These are phyloP conservation scores for Atkinsonella hypoxylon DNA, from an alignment of 2,329 filamentous ascomycete species.

Conservation along the genomic window DNA sequence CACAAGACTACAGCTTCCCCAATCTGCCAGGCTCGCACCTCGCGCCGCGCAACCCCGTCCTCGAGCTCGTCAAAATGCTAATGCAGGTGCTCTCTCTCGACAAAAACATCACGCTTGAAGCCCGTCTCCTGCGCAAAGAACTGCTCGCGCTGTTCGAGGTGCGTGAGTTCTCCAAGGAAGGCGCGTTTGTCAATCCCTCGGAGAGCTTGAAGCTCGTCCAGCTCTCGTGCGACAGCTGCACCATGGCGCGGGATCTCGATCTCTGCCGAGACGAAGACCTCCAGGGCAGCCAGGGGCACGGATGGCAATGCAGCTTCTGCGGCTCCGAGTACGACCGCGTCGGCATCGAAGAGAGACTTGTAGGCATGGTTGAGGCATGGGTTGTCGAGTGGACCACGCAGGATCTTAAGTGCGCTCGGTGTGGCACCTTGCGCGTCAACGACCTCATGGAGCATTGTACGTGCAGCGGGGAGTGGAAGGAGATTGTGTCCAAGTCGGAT, in stretches of 20 bases:
- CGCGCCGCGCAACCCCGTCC: constrained; percentile 50
- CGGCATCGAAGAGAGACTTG: constrained; percentile 69
- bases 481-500: constrained; percentile 55
- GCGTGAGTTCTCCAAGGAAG: constrained; percentile 81
- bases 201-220: constrained; percentile 61
- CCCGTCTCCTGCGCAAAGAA: constrained; percentile 77
- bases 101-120: constrained; percentile 81
- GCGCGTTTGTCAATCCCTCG: constrained; percentile 78
- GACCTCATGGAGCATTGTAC: constrained; percentile 96
- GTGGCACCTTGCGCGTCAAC: constrained; percentile 66
- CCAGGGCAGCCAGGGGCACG: constrained; percentile 32
- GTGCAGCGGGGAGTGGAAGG: constrained; percentile 77
- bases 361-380: constrained; percentile 63
- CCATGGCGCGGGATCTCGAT: constrained; percentile 77
- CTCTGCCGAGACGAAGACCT: constrained; percentile 83
- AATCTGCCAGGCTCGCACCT: constrained; percentile 59
- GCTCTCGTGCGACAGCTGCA: constrained; percentile 82
- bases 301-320: constrained; percentile 73
- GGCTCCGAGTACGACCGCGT: constrained; percentile 64
- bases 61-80: constrained; percentile 85
- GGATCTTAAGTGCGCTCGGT: constrained; percentile 69
- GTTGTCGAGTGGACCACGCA: constrained; percentile 76
- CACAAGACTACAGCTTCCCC: constrained; percentile 78
- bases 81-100: constrained; percentile 89
- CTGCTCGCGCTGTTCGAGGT: constrained; percentile 84